A percentile compares a stretch with the other conserved stretches of the same genome.
Conservation (phyloP, 495 filamentous ascomycete species). For the Pseudoneurospora amorphoporcata region DNA sequence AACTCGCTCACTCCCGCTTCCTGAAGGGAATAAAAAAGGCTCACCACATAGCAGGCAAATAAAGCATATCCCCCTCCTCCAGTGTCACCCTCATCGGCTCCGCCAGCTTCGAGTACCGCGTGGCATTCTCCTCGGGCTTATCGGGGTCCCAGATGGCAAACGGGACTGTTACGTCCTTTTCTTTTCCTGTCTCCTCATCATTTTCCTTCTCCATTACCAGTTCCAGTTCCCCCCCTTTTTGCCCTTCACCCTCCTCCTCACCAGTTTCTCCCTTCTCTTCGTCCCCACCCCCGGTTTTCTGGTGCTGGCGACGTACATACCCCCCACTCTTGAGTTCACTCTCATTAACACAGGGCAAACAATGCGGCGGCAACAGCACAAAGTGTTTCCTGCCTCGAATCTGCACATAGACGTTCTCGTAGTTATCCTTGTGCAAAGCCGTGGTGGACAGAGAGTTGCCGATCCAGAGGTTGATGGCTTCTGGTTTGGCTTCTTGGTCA, state of each 20-base stretch:
- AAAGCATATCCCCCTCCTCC: slow-evolving; percentile 67
- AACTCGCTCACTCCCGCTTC: too few species aligned
- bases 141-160: slow-evolving; percentile 68
- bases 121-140: slow-evolving; percentile 31
- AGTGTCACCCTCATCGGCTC: slow-evolving; percentile 50
- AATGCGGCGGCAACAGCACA: slow-evolving; percentile 55
- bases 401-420: slow-evolving; percentile 74
- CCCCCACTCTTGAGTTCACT: slow-evolving; percentile 35
- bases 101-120: slow-evolving; percentile 43
- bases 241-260: not conserved
- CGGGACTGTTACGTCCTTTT: slow-evolving; percentile 39
- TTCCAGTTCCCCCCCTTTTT: slow-evolving; percentile 23
- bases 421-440: slow-evolving; percentile 65
- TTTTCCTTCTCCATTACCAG: slow-evolving; percentile 27
- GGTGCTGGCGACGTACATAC: slow-evolving; percentile 26
- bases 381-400: slow-evolving; percentile 60
- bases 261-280: not conserved
- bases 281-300: not conserved
- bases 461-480: slow-evolving; percentile 74
- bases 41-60: slow-evolving; percentile 65
- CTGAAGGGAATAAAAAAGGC: slow-evolving; percentile 10
- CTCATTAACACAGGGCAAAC: slow-evolving; percentile 54
- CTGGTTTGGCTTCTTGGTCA: slow-evolving; percentile 35
- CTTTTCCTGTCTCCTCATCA: slow-evolving; percentile 23
- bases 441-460: slow-evolving; percentile 55